Evolutionary conservation across 768 basidiomycete genomes (phyloP), one percentile per base, ranked within the genome.

Genomic region (Termitomyces sp.): DNA sequence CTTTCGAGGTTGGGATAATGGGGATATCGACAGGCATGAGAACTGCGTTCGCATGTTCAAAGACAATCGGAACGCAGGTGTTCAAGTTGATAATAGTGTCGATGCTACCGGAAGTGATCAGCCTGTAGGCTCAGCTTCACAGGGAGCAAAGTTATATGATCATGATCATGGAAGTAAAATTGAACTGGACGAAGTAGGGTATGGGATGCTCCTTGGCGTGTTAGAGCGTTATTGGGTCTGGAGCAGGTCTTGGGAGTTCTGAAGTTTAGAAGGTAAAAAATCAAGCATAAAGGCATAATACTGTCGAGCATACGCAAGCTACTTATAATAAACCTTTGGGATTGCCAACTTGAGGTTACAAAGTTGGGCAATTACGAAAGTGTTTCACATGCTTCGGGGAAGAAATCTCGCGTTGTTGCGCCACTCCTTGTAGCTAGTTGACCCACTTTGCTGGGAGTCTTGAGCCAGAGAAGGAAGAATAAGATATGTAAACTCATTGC

Each of bases 131-230:
- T 61, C 60, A 29, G 36, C 60, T 40, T 51, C 59, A 58, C 61
- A 51, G 59, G 45, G 36, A 17, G 25, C 49, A 4, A 37, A 57
- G 12, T 17, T 43, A 42, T 43, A 43, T 55, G 59, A 64, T 38
- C 65, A 48, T 58, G 25, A 43, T 54, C 53, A 65, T 60, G 61
- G 60, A 36, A 57, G 47, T n/a, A 47, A 36, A 54, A 60, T 67
- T 25, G 65, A 69, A 53, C 62, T 76, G 47, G 77, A 79, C 68
- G 76, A 79, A 40, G 69, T 74, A 50, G 73, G 66, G 46, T 74
- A 75, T 61, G 70, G 68, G 51, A 78, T 79, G 75, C 56, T 81
- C 37, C 66, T 81, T 55, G 74, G 73, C 14, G 70, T 76, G 4
- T 69, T 77, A 17, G 79, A 79, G 59, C 70, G 71, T 51, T 76